Percentiles rank a stretch among this genome's conserved stretches.
These are phyloP conservation scores for Berkeleyomyces basicola DNA, from an alignment of 2,329 filamentous ascomycete species.

Conservation along the genomic window DNA sequence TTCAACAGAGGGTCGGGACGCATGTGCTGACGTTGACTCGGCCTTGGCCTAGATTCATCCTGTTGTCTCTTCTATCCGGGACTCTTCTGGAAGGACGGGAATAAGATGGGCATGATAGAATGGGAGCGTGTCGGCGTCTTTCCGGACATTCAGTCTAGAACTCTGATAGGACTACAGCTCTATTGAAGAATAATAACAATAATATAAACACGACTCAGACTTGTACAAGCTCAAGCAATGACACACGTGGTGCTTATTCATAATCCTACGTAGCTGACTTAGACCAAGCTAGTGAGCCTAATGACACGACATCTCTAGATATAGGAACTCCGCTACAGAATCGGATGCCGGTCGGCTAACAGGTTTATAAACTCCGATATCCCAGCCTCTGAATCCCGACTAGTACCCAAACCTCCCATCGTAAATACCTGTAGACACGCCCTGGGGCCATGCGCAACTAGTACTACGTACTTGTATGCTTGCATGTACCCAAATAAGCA, in stretches of 20 bases:
- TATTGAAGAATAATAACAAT: not conserved
- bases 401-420: not conserved
- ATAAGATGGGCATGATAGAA: not conserved
- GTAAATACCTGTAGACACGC: not conserved
- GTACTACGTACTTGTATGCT: too few species aligned
- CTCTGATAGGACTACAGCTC: not conserved
- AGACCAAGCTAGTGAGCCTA: not conserved
- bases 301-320: not conserved
- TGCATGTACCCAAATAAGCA: too few species aligned
- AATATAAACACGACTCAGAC: not conserved
- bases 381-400: not conserved
- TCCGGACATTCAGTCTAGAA: not conserved
- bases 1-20: not conserved
- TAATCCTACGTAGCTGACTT: not conserved
- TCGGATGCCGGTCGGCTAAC: not conserved
- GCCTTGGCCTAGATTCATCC: not conserved
- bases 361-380: not conserved
- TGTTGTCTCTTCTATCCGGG: not conserved
- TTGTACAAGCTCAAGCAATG: not conserved
- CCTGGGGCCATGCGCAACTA: not conserved
- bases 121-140: not conserved
- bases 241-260: not conserved
- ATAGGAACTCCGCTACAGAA: not conserved
- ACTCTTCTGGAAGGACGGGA: not conserved
- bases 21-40: not conserved